Conservation (phyloP, 2,329 filamentous ascomycete genomes). For the Gaeumannomyces tritici region DNA sequence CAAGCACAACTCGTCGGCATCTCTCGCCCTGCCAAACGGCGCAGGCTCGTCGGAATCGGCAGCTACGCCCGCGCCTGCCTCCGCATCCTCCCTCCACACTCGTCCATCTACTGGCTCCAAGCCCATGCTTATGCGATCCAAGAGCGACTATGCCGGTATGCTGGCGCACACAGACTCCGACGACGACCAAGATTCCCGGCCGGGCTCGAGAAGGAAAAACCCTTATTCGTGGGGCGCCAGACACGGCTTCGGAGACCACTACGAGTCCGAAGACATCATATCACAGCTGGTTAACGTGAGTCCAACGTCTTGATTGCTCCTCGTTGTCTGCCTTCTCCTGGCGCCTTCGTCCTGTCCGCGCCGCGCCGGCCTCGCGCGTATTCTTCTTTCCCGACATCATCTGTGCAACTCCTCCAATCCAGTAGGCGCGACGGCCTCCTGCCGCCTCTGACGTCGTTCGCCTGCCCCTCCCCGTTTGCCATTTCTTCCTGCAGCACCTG, state of each 20-base stretch:
- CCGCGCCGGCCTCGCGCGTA: background rate
- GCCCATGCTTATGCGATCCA: conserved; percentile 44
- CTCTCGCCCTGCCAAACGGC: conserved; percentile 12
- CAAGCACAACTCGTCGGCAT: conserved; percentile 16
- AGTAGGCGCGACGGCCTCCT: background rate
- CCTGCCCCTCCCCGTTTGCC: background rate
- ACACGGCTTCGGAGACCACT: conserved; percentile 89
- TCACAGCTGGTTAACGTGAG: conserved; percentile 71
- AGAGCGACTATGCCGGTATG: conserved; percentile 40
- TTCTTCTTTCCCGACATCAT: background rate
- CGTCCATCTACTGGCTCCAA: conserved; percentile 20
- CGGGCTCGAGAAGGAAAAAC: conserved; percentile 30
- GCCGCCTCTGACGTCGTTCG: background rate
- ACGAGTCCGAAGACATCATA: conserved; percentile 83
- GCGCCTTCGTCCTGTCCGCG: conserved; percentile 2
- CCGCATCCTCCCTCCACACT: background rate
- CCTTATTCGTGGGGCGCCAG: conserved; percentile 50
- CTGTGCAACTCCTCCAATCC: background rate
- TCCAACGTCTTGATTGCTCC: conserved; percentile 14
- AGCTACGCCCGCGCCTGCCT: conserved; percentile 5
- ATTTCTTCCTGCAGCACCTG: background rate
- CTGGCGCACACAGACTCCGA: conserved; percentile 12
- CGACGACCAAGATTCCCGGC: conserved; percentile 23
- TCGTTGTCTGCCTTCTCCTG: background rate
- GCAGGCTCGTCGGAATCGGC: conserved; percentile 9